Evolutionary conservation across 1,139 yeast genomes (phyloP), one percentile per base, ranked within the genome.

Genomic region (Yamadazyma songkhlaensis): DNA sequence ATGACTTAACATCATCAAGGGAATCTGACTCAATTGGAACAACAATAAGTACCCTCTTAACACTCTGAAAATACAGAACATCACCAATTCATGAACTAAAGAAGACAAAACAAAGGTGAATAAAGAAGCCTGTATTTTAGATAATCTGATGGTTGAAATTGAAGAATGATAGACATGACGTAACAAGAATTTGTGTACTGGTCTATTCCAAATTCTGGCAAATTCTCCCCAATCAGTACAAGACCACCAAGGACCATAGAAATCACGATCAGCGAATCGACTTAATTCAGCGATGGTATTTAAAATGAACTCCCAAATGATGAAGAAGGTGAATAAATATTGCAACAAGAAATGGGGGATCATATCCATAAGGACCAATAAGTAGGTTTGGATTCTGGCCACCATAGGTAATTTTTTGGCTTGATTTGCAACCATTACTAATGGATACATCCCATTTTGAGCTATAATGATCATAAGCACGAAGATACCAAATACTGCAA

Each of bases 171-270:
- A 94, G 7, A 92, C 98, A 55, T 94, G 99, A 46, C 97, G 77
- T 32, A 89, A 67, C 42, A 92, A 66, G 53, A 92, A 92, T 48
- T 81, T 78, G 59, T 92, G 97, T n/a, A 94, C 97, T 0, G 97
- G 97, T 8, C 79, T 75, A 57, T 92, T 92, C 98, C 99, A 94
- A 47, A 86, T 81, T 47, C 97, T 75, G 8, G 97, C 85, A 62
- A 86, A 92, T 56, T 89, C 92, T 40, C 86, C 89, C 96, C 97
- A 92, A 35, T 89, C 84, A 22, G 85, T 80, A 48, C 95, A 86
- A 49, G 92, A 87, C 98, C 97, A 92, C 98, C 98, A 92, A 31
- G 89, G 87, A 3, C 95, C 95, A 53, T 92, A 92, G 58, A 92
- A 92, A 48, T 84, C 86, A 31, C 98, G 76, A 56, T 92, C 97